Percentiles rank a stretch among this genome's conserved stretches.
Evolutionary conservation across 1,284 basidiomycete genomes (phyloP).

Genomic region (Ceratobasidium sp.): DNA sequence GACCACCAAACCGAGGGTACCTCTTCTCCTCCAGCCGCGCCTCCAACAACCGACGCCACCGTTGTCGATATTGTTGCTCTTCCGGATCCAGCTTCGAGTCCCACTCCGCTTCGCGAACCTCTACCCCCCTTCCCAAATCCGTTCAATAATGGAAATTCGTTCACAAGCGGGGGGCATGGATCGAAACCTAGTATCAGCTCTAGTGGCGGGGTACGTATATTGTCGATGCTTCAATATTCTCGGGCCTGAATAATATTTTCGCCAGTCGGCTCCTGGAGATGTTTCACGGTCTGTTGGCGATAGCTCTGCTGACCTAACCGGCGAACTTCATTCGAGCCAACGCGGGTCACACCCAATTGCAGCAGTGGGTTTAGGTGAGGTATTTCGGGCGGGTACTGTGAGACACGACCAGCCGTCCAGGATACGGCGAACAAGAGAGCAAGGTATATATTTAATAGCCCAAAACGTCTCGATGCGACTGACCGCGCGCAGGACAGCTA

Average conservation of each 20-base stretch:
- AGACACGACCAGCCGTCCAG: background rate
- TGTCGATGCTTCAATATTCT: background rate
- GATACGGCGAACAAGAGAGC: background rate
- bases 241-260: background rate
- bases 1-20: background rate
- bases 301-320: background rate
- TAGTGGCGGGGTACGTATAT: background rate
- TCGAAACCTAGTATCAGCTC: background rate
- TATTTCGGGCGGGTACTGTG: background rate
- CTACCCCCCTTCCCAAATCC: background rate
- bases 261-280: background rate
- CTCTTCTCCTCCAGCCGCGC: no score
- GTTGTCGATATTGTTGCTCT: background rate
- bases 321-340: background rate
- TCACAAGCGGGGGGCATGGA: no score
- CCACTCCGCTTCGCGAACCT: background rate
- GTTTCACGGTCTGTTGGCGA: background rate
- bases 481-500: background rate
- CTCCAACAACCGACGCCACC: background rate
- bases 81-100: background rate
- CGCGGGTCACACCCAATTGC: background rate
- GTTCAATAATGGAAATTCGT: background rate
- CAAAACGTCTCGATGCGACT: background rate
- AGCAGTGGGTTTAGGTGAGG: background rate
- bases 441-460: background rate